Evolutionary conservation across 805 yeast genomes (phyloP).

Genomic region (Jamesozyma lodderae): DNA sequence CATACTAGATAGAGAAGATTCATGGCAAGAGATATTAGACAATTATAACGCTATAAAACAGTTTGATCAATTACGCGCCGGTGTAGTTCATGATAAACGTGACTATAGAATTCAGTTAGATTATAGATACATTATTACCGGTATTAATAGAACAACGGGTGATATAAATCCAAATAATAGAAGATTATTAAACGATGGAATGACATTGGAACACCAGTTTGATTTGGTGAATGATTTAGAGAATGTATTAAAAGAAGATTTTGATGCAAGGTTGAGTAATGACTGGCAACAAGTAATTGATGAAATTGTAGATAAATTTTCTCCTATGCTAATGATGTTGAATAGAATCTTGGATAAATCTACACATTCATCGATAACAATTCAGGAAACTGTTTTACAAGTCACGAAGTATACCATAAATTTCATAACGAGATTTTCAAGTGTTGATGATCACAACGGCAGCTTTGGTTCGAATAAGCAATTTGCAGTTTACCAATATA

Average conservation of each 20-base stretch:
- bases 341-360: constrained; percentile 32
- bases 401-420: constrained; percentile 36
- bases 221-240: constrained; percentile 33
- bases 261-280: constrained; percentile 36
- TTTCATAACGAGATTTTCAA: constrained; percentile 37
- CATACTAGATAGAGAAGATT: constrained; percentile 19
- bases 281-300: constrained; percentile 50
- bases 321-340: constrained; percentile 38
- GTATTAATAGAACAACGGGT: constrained; percentile 42
- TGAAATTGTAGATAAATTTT: constrained; percentile 42
- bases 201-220: constrained; percentile 29
- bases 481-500: constrained; percentile 39
- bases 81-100: constrained; percentile 38
- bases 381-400: constrained; percentile 22
- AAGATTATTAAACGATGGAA: constrained; percentile 30
- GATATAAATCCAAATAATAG: constrained; percentile 41
- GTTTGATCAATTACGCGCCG: constrained; percentile 40
- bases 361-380: constrained; percentile 4
- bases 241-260: constrained; percentile 21
- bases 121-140: constrained; percentile 44
- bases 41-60: constrained; percentile 28
- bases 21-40: constrained; percentile 15
- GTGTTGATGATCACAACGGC: neutral
- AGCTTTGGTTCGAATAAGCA: constrained; percentile 23
- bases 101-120: constrained; percentile 44